Evolutionary conservation across 352 stramenopile species (phyloP), one percentile per base, ranked within the genome.

Genomic region (Pythium guiyangense): DNA sequence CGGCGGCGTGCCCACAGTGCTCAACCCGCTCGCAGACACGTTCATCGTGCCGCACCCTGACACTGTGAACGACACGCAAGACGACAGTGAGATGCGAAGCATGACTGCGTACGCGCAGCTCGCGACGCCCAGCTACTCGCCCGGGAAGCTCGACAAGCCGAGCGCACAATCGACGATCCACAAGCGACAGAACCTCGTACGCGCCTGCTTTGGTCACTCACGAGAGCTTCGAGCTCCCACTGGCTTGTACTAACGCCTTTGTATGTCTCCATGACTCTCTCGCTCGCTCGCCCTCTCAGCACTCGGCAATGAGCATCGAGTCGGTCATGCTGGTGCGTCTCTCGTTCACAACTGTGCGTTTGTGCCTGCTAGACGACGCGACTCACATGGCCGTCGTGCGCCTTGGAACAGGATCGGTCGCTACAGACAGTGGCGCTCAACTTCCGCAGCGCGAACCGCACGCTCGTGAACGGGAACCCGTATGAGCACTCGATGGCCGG

Each of bases 341-440:
- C 49, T 37, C 62, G 43, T 65, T 22, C 4, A 4, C 9, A n/a
- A 48, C 43, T 10, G 49, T 35, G 0, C 11, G 48, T 52, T 9
- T 42, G n/a, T n/a, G n/a, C n/a, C n/a, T n/a, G n/a, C n/a, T n/a
- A n/a, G 31, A 46, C 18, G 4, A 10, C 9, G 17, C 20, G 4
- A 47, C n/a, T 26, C 42, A 27, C 42, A n/a, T 14, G 39, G 61
- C n/a, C n/a, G n/a, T n/a, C 20, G 44, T 49, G 40, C 3, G 55
- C 11, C 31, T 18, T 15, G 25, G 9, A 25, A 37, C 46, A 90
- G 80, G 81, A 91, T 39, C 73, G 67, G 10, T 88, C 78, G n/a
- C 66, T 91, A 3, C 69, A 86, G 45, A 64, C 51, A 14, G 69
- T 89, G 29, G 78, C 77, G 39, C 71, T 88, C 31, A 79, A 67